A percentile compares a stretch with the other conserved stretches of the same genome.
Evolutionary conservation across 192 early-diverging fungal genomes (phyloP).

Genomic region (Ambispora gerdemannii): DNA sequence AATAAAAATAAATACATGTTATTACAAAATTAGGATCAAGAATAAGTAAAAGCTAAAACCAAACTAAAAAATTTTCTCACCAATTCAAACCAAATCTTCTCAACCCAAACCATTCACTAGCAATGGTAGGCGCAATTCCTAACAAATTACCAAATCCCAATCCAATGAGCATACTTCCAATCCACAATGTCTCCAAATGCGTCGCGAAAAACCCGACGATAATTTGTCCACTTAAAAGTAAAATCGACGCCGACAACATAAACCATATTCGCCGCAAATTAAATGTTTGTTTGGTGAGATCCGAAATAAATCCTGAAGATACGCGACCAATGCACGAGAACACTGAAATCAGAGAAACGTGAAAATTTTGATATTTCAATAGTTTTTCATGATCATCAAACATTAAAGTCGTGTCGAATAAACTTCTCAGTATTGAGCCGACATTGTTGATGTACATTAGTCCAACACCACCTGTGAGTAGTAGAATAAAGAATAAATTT

Average conservation of each 20-base stretch:
- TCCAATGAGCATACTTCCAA: conserved; percentile 31
- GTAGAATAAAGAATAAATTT: conserved; percentile 27
- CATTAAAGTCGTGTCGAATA: conserved; percentile 25
- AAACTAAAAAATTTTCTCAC: conserved; percentile 20
- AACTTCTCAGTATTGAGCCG: conserved; percentile 40
- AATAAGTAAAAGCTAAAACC: neutral
- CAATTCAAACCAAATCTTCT: conserved; percentile 40
- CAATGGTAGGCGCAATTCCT: conserved; percentile 42
- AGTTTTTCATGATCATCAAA: conserved; percentile 29
- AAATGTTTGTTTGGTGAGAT: conserved; percentile 37
- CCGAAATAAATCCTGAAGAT: conserved; percentile 40
- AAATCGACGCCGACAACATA: conserved; percentile 34
- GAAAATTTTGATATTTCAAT: conserved; percentile 38
- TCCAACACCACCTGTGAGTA: conserved; percentile 36
- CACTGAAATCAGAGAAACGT: conserved; percentile 45
- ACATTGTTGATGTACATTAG: conserved; percentile 47
- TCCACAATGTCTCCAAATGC: conserved; percentile 29
- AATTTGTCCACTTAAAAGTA: conserved; percentile 38
- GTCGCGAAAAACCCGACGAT: conserved; percentile 28
- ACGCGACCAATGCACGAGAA: conserved; percentile 44
- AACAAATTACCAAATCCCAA: conserved; percentile 43
- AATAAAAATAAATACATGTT: neutral
- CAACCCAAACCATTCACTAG: conserved; percentile 43
- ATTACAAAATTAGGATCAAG: neutral
- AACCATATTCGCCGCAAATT: conserved; percentile 37